These are phyloP conservation scores for Helicocarpus griseus DNA, from an alignment of 2,329 filamentous ascomycete species.

Conservation along the genomic window DNA sequence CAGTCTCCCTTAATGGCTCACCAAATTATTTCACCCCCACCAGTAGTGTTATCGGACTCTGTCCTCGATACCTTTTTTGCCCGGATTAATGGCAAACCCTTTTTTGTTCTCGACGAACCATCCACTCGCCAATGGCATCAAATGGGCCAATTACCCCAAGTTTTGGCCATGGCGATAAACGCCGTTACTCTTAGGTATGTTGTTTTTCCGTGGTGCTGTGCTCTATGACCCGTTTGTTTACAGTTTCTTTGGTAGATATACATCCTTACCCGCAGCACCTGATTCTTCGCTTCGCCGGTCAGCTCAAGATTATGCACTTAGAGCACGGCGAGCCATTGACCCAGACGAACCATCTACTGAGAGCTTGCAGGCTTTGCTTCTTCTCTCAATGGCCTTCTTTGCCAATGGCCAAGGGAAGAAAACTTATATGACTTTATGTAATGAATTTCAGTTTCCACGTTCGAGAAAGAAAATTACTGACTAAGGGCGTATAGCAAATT, in stretches of 20 bases:
- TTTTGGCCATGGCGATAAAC: slow-evolving; percentile 43
- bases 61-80: slow-evolving; percentile 71
- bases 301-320: slow-evolving; percentile 63
- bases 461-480: slow-evolving; percentile 25
- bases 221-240: slow-evolving; percentile 5
- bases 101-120: slow-evolving; percentile 69
- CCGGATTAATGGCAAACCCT: slow-evolving; percentile 72
- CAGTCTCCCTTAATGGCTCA: slow-evolving; percentile 25
- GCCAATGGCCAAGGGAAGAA: slow-evolving; percentile 73
- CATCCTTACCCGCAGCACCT: slow-evolving; percentile 56
- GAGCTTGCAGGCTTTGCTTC: slow-evolving; percentile 61
- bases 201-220: slow-evolving; percentile 29
- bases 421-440: slow-evolving; percentile 78
- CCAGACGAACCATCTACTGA: slow-evolving; percentile 75
- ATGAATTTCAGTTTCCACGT: not conserved
- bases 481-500: slow-evolving; percentile 48
- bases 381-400: slow-evolving; percentile 66
- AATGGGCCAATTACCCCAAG: slow-evolving; percentile 51
- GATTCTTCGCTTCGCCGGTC: slow-evolving; percentile 53
- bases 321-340: slow-evolving; percentile 61
- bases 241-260: slow-evolving; percentile 48
- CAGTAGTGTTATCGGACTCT: slow-evolving; percentile 45
- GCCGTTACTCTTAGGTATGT: slow-evolving; percentile 53
- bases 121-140: slow-evolving; percentile 63
- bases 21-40: slow-evolving; percentile 29